phyloP scores from a whole-genome alignment of 345 rosid species.

The Heritiera fomes region DNA sequence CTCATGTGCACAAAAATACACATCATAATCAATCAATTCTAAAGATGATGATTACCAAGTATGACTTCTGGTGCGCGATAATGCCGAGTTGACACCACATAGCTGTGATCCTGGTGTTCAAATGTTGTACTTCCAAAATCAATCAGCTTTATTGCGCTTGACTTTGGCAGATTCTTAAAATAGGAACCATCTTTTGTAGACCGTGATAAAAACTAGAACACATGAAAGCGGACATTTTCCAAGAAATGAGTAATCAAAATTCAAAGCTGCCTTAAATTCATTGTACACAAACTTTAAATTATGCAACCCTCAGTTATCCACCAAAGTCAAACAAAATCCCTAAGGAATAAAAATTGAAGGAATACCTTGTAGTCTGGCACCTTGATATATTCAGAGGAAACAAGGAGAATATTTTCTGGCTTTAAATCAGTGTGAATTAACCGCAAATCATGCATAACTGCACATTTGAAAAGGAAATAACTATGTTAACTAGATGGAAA shows the following conservation, averaged over 20 bases:
- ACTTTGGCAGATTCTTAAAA: slow-evolving; percentile 72
- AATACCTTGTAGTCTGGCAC: slow-evolving; percentile 76
- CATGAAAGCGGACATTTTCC: slow-evolving; percentile 2
- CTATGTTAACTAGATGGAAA: slow-evolving; percentile 23
- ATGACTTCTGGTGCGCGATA: slow-evolving; percentile 88
- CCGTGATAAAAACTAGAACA: slow-evolving; percentile 56
- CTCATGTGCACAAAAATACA: not conserved
- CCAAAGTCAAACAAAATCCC: not conserved
- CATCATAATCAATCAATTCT: not conserved
- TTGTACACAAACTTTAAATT: not conserved
- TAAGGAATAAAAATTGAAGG: not conserved
- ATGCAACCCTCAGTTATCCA: not conserved
- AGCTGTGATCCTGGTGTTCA: slow-evolving; percentile 81
- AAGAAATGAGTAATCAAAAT: slow-evolving; percentile 4
- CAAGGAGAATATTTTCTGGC: slow-evolving; percentile 82
- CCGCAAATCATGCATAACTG: slow-evolving; percentile 81
- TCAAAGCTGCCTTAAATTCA: not conserved
- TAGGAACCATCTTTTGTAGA: slow-evolving; percentile 71
- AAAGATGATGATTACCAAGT: slow-evolving; percentile 47
- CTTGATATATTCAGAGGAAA: slow-evolving; percentile 71
- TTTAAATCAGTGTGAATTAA: slow-evolving; percentile 80
- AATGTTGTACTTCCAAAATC: slow-evolving; percentile 84
- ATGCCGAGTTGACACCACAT: slow-evolving; percentile 81
- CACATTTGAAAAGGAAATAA: slow-evolving; percentile 27
- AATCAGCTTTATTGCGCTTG: slow-evolving; percentile 76